phyloP scores from a whole-genome alignment of 306 rosid species.

The Leucaena leucocephala region DNA sequence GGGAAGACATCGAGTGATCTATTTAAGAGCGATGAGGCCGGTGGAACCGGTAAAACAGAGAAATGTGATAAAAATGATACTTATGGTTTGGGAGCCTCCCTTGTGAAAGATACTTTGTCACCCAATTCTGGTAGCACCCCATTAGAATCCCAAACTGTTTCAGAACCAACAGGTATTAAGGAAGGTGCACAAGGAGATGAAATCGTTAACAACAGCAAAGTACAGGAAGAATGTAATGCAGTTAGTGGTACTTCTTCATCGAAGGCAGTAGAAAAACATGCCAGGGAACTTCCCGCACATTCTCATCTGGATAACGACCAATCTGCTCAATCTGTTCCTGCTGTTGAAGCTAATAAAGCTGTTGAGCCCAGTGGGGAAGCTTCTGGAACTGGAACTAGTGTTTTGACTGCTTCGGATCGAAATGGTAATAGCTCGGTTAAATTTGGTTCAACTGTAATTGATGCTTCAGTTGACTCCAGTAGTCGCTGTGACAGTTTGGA shows the following conservation, averaged over 20 bases:
- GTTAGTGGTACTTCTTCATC: constrained; percentile 28
- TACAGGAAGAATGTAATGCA: constrained; percentile 37
- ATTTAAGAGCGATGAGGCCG: constrained; percentile 28
- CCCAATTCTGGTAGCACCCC: constrained; percentile 27
- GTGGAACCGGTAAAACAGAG: constrained; percentile 37
- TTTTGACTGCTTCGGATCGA: constrained; percentile 48
- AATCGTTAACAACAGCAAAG: constrained; percentile 34
- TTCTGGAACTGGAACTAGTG: constrained; percentile 34
- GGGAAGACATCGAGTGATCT: constrained; percentile 35
- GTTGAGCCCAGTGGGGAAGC: constrained; percentile 44
- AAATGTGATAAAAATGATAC: constrained; percentile 31
- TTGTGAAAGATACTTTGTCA: constrained; percentile 31
- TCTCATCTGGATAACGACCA: constrained; percentile 40
- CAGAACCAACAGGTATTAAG: constrained; percentile 45
- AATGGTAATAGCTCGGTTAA: constrained; percentile 37
- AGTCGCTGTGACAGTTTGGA: constrained; percentile 83
- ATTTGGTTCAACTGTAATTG: constrained; percentile 47
- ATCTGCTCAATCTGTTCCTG: constrained; percentile 39
- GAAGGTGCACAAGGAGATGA: constrained; percentile 39
- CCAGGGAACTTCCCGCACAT: constrained; percentile 32
- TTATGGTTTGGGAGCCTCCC: constrained; percentile 33
- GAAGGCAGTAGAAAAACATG: constrained; percentile 39
- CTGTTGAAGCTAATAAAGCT: constrained; percentile 27
- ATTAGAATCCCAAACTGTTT: constrained; percentile 38
- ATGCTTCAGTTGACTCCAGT: constrained; percentile 59